Evolutionary conservation across 2,329 filamentous ascomycete species (phyloP).

Genomic region (Hyphodiscus sp.): DNA sequence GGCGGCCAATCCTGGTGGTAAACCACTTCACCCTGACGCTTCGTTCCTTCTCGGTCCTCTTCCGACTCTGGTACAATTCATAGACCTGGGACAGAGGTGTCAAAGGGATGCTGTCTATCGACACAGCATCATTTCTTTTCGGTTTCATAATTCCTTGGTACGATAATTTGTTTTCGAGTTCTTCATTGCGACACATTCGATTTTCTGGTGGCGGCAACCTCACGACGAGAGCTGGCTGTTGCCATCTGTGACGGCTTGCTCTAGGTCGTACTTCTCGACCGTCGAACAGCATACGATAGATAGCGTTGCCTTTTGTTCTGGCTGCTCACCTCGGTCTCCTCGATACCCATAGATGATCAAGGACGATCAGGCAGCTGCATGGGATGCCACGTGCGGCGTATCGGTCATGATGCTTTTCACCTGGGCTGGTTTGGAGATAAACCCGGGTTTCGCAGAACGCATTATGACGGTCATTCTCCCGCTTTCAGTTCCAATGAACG

Average conservation of each 20-base stretch:
- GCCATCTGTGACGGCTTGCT: constrained; percentile 22
- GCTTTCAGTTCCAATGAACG: constrained; percentile 19
- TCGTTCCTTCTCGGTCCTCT: constrained; percentile 18
- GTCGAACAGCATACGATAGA: constrained; percentile 33
- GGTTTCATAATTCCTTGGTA: constrained; percentile 11
- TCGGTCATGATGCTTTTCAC: constrained; percentile 29
- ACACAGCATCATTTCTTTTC: constrained; percentile 13
- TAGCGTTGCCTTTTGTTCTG: constrained; percentile 33
- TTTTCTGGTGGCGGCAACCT: constrained; percentile 28
- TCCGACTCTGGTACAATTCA: constrained; percentile 15
- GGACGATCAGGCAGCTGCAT: constrained; percentile 29
- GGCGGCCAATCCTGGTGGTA: constrained; percentile 52
- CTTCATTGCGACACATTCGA: constrained; percentile 21
- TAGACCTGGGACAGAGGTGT: constrained; percentile 26
- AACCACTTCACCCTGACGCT: constrained; percentile 19
- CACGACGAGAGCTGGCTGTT: constrained; percentile 23
- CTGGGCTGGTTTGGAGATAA: constrained; percentile 20
- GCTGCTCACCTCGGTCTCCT: constrained; percentile 24
- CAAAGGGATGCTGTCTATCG: constrained; percentile 20
- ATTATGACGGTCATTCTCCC: constrained; percentile 31
- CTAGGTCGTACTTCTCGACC: constrained; percentile 23
- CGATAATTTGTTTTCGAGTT: constrained; percentile 17
- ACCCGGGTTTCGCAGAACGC: constrained; percentile 26
- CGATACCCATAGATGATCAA: constrained; percentile 31
- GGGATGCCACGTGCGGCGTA: constrained; percentile 28